Evolutionary conservation across 139 green algal genomes (phyloP), one percentile per base, ranked within the genome.

Genomic region (Spirogloea muscicola): DNA sequence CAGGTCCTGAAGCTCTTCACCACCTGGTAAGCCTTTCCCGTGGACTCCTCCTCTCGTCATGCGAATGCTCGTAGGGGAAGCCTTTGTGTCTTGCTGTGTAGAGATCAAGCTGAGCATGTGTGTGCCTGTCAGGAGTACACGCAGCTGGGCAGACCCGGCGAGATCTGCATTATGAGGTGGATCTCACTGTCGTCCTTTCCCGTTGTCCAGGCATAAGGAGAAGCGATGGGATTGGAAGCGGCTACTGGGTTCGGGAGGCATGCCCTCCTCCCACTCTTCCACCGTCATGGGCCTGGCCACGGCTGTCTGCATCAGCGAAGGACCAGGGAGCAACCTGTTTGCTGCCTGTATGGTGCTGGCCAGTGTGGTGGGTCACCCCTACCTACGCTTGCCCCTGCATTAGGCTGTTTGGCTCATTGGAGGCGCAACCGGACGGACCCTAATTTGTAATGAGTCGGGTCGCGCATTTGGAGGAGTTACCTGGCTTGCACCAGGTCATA

Each of bases 201-300:
- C n/a, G n/a, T n/a, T n/a, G n/a, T n/a, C n/a, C 74, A 82, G 74
- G 74, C 88, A 88, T 58, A 95, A 92, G 68, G 90, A 90, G 58
- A 89, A 90, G 38, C 79, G 89, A 18, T 97, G 88, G 87, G 87
- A 93, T 65, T 34, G 93, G 1, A 80, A 67, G 25, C 86, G 90
- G 0, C 82, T 96, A 29, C 67, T 96, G 1, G 86, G 91, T 63
- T 92, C 88, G n/a, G 94, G 94, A 33, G 94, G 94, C 61, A 98
- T 97, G 93, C 94, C 94, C 3, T 98, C 93, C 2, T 97, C 91
- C 18, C 94, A 98, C 82, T 96, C 94, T 3, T 84, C 93, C 0
- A 84, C 97, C 1, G 93, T 88, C 71, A 85, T 89, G 80, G 89
- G 87, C 34, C 78, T 97, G 1, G 94, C 94, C 9, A 95, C 91